Conservation (phyloP, 805 yeast species). For the Yarrowia porcina region DNA sequence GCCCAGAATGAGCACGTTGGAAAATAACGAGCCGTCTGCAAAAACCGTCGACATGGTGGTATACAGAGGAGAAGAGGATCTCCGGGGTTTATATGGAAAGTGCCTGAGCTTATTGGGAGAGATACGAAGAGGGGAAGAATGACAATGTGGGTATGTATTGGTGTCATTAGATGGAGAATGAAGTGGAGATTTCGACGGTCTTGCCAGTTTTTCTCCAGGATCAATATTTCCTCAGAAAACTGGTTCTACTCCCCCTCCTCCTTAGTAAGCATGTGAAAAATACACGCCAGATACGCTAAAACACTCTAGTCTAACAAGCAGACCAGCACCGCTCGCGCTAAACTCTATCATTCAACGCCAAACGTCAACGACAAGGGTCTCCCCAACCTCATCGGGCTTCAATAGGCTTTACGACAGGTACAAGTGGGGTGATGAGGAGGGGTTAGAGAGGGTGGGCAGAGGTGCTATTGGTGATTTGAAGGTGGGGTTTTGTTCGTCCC, state of each 20-base stretch:
- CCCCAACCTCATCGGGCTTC: not conserved
- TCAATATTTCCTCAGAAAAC: no score
- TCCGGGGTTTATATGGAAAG: not conserved
- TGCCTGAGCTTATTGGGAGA: not conserved
- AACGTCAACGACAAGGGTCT: not conserved
- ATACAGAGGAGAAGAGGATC: not conserved
- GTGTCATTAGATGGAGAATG: not conserved
- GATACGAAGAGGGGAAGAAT: not conserved
- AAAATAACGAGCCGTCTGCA: constrained; percentile 17
- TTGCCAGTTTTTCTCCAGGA: not conserved
- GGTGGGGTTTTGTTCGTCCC: no score
- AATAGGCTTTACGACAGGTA: not conserved
- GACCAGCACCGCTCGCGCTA: no score
- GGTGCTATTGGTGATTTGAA: not conserved
- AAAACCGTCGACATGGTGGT: constrained; percentile 7
- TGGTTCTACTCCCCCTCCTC: no score
- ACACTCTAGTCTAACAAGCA: no score
- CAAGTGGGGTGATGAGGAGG: not conserved
- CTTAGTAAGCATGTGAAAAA: not conserved
- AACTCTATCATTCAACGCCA: no score
- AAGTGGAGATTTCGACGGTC: not conserved
- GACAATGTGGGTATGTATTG: no score
- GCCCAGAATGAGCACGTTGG: constrained; percentile 20
- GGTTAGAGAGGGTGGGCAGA: no score
- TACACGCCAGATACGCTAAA: not conserved